Evolutionary conservation across 2,329 filamentous ascomycete species (phyloP), one percentile per base, ranked within the genome.

Genomic region (Xylaria digitata): DNA sequence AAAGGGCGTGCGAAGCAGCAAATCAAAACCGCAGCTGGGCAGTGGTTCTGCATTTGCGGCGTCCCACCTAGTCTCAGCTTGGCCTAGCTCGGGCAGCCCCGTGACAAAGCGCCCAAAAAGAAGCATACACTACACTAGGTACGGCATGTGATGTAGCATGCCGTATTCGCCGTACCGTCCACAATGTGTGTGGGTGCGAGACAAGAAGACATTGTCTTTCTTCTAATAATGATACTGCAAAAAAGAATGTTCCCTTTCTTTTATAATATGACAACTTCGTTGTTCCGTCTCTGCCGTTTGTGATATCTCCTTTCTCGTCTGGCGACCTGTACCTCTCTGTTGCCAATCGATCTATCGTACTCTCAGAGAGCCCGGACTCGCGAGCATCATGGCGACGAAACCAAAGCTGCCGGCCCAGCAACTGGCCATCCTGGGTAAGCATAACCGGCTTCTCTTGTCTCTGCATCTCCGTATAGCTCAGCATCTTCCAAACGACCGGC

Each of bases 401-500:
- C 86, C 88, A 30, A 92, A 89, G 82, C 84, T 96, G 83, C 92
- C 93, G 0, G 83, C 87, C 48, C 87, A 89, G 84, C 93, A 96
- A 81, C 83, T 96, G 75, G 82, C 89, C 49, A 94, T 96, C 76
- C 82, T 96, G 70, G 89, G 92, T 94, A 85, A 83, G 86, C 76
- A 68, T 63, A 52, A 30, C 49, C n/a, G 34, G n/a, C 11, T 53
- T 34, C 32, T 71, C 58, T 67, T 69, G 6, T 26, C 53, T 49
- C 37, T 26, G 15, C 6, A 3, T 30, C 3, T 53, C 53, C n/a
- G 17, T 45, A 56, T 49, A 53, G 45, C 59, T 52, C 30, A 46
- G 21, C 37, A 6, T n/a, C 53, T 30, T 49, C 40, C 30, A 34
- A 37, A 56, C 6, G 23, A 48, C 15, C 13, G 17, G 40, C 6